Evolutionary conservation across 805 yeast species (phyloP).

Genomic region (Sugiyamaella americana): DNA sequence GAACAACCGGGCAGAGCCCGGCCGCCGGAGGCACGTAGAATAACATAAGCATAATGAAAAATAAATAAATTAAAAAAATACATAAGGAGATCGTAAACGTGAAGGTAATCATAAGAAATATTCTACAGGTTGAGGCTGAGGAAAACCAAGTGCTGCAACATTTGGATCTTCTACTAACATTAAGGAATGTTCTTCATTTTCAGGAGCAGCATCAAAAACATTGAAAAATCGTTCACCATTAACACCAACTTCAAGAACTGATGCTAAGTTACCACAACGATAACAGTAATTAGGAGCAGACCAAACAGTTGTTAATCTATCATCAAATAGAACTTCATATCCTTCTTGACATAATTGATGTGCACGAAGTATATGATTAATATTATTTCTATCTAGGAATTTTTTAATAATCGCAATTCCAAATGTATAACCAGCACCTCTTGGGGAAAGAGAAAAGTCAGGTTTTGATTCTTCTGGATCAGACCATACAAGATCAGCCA

Average conservation of each 20-base stretch:
- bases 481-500: slow-evolving; percentile 98
- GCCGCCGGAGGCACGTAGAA: not conserved
- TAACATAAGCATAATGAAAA: not conserved
- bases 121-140: slow-evolving; percentile 41
- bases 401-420: slow-evolving; percentile 87
- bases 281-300: slow-evolving; percentile 97
- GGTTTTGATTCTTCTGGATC: slow-evolving; percentile 83
- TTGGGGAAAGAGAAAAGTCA: slow-evolving; percentile 82
- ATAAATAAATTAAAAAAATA: too few species aligned
- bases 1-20: too few species aligned
- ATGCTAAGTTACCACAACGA: slow-evolving; percentile 93
- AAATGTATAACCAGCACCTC: slow-evolving; percentile 98
- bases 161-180: slow-evolving; percentile 23
- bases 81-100: too few species aligned
- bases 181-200: slow-evolving; percentile 56
- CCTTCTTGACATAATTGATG: slow-evolving; percentile 98
- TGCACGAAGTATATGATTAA: slow-evolving; percentile 82
- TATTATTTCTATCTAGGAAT: slow-evolving; percentile 68
- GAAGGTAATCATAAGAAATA: slow-evolving; percentile 38
- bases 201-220: slow-evolving; percentile 96
- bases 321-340: slow-evolving; percentile 83
- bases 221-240: slow-evolving; percentile 70
- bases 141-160: slow-evolving; percentile 7
- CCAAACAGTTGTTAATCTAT: slow-evolving; percentile 94
- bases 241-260: slow-evolving; percentile 81